A percentile compares a stretch with the other conserved stretches of the same genome.
phyloP scores from a whole-genome alignment of 2,329 filamentous ascomycete species.

The Colletotrichum sp. region DNA sequence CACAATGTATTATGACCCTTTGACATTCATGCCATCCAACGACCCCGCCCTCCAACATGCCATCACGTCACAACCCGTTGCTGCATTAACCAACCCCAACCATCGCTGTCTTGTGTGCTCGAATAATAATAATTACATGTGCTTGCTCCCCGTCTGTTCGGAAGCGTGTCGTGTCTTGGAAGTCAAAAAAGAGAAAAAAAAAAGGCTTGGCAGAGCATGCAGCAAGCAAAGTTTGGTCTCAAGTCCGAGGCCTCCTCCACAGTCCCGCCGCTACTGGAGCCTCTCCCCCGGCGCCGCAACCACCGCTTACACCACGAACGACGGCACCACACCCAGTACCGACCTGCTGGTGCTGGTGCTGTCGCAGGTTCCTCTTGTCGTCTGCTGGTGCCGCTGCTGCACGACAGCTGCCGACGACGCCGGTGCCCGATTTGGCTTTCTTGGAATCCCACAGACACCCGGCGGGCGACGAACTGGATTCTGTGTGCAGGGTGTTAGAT shows the following conservation, averaged over 20 bases:
- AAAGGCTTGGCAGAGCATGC: background rate
- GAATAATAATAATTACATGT: background rate
- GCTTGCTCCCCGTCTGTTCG: background rate
- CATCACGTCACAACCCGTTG: background rate
- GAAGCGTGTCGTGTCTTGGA: background rate
- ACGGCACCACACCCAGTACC: background rate
- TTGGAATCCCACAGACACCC: background rate
- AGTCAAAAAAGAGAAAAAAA: no score
- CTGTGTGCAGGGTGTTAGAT: background rate
- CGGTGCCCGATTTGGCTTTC: background rate
- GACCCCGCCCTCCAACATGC: background rate
- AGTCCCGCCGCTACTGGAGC: background rate
- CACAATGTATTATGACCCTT: background rate
- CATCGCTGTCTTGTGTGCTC: background rate
- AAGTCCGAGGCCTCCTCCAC: conserved; percentile 3
- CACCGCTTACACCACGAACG: background rate
- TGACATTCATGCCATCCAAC: background rate
- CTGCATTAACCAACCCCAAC: background rate
- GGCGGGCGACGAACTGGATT: background rate
- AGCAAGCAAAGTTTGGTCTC: background rate
- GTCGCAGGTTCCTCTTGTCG: background rate
- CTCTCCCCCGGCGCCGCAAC: background rate
- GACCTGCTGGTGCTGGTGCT: background rate
- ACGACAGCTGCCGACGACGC: background rate
- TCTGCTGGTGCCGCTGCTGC: background rate